Evolutionary conservation across 768 basidiomycete species (phyloP), one percentile per base, ranked within the genome.

Genomic region (Mycena galericulata): DNA sequence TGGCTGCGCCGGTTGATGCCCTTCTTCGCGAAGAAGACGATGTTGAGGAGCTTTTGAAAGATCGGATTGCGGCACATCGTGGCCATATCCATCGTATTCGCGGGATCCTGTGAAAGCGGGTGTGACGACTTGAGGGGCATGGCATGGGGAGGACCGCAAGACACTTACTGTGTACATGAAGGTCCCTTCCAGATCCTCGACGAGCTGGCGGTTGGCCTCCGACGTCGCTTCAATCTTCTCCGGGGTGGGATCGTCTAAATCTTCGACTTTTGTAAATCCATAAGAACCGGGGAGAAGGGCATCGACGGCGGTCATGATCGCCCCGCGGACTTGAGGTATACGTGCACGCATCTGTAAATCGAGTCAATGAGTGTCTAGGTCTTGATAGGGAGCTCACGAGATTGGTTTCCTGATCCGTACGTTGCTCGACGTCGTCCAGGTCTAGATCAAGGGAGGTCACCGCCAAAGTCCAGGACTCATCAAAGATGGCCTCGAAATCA

Each of bases 41-140:
- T 15, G 36, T 65, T 65, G 63, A 65, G 54, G 11, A 65, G 32
- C 26, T 56, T 47, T 26, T 65, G 63, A 17, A 65, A 56, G 27
- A 57, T 32, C 1, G 18, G 24, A 20, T 65, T 34, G 20, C 32
- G 43, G 12, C 63, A 56, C 5, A 57, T 32, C 11, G 49, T 53
- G 27, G 38, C 17, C 11, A 62, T 15, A 14, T 62, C 49, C 0
- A 3, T 9, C 2, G 27, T 51, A 12, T 62, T 2, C 38, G 29
- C 53, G 50, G 49, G 50, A 53, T 62, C 29, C 60, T 62, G n/a
- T 3, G 2, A 12, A 5, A 26, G 26, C 46, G 8, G 7, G 32
- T 2, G 38, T 17, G 14, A 17, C 14, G 20, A 9, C 3, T 14
- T 54, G 34, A 18, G n/a, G n/a, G n/a, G n/a, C n/a, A 6, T n/a